Conservation (phyloP, 2,329 filamentous ascomycete genomes). For the Penicillium sp. region DNA sequence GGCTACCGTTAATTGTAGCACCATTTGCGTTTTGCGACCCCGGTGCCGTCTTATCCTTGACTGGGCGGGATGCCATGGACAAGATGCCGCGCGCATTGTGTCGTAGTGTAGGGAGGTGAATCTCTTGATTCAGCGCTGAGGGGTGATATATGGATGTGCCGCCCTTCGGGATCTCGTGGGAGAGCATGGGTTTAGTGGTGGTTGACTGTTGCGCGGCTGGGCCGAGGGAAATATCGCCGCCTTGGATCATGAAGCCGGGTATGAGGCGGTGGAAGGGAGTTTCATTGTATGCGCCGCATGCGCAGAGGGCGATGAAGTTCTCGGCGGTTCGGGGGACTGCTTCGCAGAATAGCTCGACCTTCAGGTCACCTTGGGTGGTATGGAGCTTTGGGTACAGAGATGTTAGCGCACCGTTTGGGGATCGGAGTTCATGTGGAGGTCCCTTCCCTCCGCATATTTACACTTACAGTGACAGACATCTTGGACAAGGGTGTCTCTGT, state of each 20-base stretch:
- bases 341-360: constrained; percentile 95
- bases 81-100: constrained; percentile 62
- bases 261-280: constrained; percentile 68
- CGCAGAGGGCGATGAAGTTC: constrained; percentile 70
- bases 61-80: constrained; percentile 61
- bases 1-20: constrained; percentile 56
- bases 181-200: constrained; percentile 47
- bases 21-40: constrained; percentile 49
- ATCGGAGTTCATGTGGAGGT: background rate
- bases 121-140: constrained; percentile 64
- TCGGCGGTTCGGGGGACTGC: constrained; percentile 90
- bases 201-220: constrained; percentile 48
- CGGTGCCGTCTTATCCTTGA: constrained; percentile 50
- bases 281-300: constrained; percentile 61
- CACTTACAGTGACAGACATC: constrained; percentile 43
- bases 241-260: constrained; percentile 67
- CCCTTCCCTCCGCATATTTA: background rate
- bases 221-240: constrained; percentile 57
- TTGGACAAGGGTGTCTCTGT: background rate
- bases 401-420: background rate
- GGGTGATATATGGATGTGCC: constrained; percentile 60
- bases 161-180: constrained; percentile 56
- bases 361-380: constrained; percentile 86
- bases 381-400: constrained; percentile 60
- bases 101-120: constrained; percentile 58